Percentiles rank a stretch among this genome's conserved stretches.
Conservation (phyloP, 257 asterid species). For the Penstemon eatonii region DNA sequence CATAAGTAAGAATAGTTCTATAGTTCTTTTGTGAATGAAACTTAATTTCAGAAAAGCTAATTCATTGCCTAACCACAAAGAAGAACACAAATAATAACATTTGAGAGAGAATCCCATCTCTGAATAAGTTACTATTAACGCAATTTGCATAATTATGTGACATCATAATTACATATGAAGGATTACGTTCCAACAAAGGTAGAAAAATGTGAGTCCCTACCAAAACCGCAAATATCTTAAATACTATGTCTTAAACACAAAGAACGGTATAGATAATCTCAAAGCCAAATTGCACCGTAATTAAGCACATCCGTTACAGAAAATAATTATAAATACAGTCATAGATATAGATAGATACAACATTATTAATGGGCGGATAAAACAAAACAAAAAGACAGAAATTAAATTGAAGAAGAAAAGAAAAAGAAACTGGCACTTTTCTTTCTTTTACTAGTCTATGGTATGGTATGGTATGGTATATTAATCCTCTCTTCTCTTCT, state of each 20-base stretch:
- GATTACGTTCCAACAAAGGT: too few relatives aligned
- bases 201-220: too few relatives aligned
- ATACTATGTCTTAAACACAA: neutral
- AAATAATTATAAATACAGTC: neutral
- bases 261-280: neutral
- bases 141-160: too few relatives aligned
- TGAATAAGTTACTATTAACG: too few relatives aligned
- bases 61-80: too few relatives aligned
- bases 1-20: too few relatives aligned
- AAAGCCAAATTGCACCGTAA: neutral
- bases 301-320: neutral
- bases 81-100: too few relatives aligned
- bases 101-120: too few relatives aligned
- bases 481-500: neutral
- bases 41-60: too few relatives aligned
- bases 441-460: neutral
- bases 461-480: conserved; percentile 16
- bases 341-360: neutral
- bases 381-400: conserved; percentile 2
- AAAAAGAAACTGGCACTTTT: conserved; percentile 16
- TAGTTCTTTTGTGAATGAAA: too few relatives aligned
- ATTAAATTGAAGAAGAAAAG: neutral
- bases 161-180: too few relatives aligned
- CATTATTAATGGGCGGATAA: neutral
- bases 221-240: too few relatives aligned